Base-by-base conservation (phyloP, 495 filamentous ascomycete species). In the Lasiosphaeris hirsuta region DNA sequence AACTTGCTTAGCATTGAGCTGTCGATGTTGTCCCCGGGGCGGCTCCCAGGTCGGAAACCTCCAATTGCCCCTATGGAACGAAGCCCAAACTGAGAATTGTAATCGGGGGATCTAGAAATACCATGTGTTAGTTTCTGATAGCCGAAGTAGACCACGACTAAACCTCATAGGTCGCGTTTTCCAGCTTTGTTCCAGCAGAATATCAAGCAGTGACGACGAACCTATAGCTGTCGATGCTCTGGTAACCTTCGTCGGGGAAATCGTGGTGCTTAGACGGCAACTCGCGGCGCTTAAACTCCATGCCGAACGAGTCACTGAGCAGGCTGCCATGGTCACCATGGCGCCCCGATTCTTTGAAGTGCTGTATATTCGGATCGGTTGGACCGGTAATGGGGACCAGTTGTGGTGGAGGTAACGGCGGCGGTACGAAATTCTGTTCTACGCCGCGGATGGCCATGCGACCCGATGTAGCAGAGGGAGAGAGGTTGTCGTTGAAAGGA, bases 1-100 rank as follows among this genome's bases (percentile, higher is more conserved):
- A 76, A 84, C 66, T 89, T 92, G 44, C 88, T 89, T 23, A 94
- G 72, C 50, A 93, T 73, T 56, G 87, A 86, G 66, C 86, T 86
- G 62, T 95, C 91, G 64, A 94, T 94, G 30, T 83, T 83, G 62
- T 89, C 84, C 13, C 82, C 86, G 19, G 67, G 67, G 56, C 79
- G 83, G 66, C 37, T 30, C 5, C 23, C 23, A 5, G 23, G 23
- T 2, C 23, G 23, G 58, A 14, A 76, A 73, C 76, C 87, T 74
- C 23, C 23, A 2, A 30, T 30, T 30, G 23, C 23, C 30, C 69
- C 80, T 53, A 75, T 72, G 56, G 78, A 67, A 51, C 81, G 77
- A 49, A 69, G 69, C 54, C 75, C 72, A 70, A 69, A 62, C 64
- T 65, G 37, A 46, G 68, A 63, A 6, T 65, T 53, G 10, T 68